Evolutionary conservation across 2,329 filamentous ascomycete species (phyloP), one percentile per base, ranked within the genome.

Genomic region (Trichoderma sp.): DNA sequence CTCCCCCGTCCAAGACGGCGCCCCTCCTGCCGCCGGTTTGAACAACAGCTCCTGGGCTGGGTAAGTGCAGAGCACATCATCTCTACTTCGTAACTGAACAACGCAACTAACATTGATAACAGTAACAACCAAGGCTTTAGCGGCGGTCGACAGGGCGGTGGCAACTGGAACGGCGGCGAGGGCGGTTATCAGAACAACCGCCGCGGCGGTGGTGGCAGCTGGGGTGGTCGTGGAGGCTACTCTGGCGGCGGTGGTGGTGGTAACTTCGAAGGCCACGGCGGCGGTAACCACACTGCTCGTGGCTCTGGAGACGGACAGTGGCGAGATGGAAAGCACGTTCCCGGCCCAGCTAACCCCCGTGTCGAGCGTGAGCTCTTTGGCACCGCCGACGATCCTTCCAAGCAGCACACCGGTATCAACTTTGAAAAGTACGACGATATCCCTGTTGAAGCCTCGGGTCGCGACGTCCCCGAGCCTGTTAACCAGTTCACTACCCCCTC

Each of bases 391-490:
- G 97, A 98, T 83, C 95, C 96, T 78, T 92, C 93, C 79, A 98
- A 98, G 90, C 94, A 98, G 85, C 94, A 97, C 82, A 98, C 95
- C 41, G 97, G 97, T 86, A 98, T 99, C 93, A 99, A 99, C 91
- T 99, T 99, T 84, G 93, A 98, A 88, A 99, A 99, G 90, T 99
- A 99, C 87, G 97, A 99, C 83, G 97, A 99, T 85, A 99, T 99
- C 79, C 97, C 97, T 74, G 97, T 99, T 79, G 97, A 98, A 87
- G 97, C 97, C 78, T 98, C 96, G 76, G 97, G 97, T 77, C 93
- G 95, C 72, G 92, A 97, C 83, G 95, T 98, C 71, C 97, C 97
- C 63, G 97, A 98, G 83, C 93, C 96, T 56, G 94, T 98, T 79
- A 92, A 92, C 79, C 90, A 92, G 77, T 99, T 99, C 90, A 95